These are phyloP conservation scores for Gyrodon lividus DNA, from an alignment of 768 basidiomycete genomes.

Conservation along the genomic window DNA sequence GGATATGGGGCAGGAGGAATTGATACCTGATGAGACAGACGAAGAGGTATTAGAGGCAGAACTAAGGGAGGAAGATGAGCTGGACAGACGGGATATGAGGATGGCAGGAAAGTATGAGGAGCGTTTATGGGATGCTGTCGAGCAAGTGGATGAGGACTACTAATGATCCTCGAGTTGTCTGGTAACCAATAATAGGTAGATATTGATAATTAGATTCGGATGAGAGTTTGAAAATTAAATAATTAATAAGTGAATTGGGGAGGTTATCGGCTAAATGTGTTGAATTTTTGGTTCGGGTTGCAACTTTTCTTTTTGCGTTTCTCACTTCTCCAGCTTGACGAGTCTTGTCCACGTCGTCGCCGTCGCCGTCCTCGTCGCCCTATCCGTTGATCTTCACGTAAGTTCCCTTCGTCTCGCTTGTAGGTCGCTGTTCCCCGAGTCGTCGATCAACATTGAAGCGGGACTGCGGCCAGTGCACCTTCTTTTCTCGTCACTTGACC, in stretches of 20 bases:
- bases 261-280: slow-evolving; percentile 15
- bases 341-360: slow-evolving; percentile 12
- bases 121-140: slow-evolving; percentile 43
- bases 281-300: slow-evolving; percentile 15
- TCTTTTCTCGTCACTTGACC: background rate
- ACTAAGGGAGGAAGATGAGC: slow-evolving; percentile 41
- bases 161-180: background rate
- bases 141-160: slow-evolving; percentile 9
- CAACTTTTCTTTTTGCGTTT: slow-evolving; percentile 20
- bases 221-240: background rate
- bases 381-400: slow-evolving; percentile 22
- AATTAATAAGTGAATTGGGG: slow-evolving; percentile 6
- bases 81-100: slow-evolving; percentile 39
- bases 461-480: background rate
- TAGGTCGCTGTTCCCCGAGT: slow-evolving; percentile 2
- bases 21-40: slow-evolving; percentile 36
- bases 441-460: background rate
- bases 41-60: slow-evolving; percentile 38
- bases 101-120: slow-evolving; percentile 38
- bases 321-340: slow-evolving; percentile 20
- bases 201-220: background rate
- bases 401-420: slow-evolving; percentile 6
- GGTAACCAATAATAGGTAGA: background rate
- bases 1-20: slow-evolving; percentile 20
- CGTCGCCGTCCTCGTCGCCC: slow-evolving; percentile 15